Evolutionary conservation across 2,329 filamentous ascomycete genomes (phyloP), one percentile per base, ranked within the genome.

Genomic region (Sclerotinia minor): DNA sequence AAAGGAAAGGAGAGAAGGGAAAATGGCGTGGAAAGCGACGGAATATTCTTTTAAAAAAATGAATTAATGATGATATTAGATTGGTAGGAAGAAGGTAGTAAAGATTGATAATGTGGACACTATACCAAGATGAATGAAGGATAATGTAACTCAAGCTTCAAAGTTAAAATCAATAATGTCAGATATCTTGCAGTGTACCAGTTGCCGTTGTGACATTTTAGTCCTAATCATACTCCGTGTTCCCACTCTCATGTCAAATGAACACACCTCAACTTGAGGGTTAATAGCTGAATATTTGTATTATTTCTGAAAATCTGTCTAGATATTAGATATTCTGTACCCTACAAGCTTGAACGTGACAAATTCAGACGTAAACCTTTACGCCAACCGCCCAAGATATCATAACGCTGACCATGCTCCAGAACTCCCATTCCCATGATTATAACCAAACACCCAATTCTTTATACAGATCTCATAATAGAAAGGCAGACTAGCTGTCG

Each of bases 361-460:
- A 50, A 50, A 50, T 26, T 7, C 21, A 50, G 45, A 63, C 29
- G 2, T 24, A 26, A 38, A 41, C 32, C 32, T n/a, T n/a, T 57
- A 3, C 53, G 32, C 15, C 45, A 38, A 38, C 9, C 7, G n/a
- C 32, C 47, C 7, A 26, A 63, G 59, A 50, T 63, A 24, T 50
- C 58, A 49, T 61, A 38, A 24, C 21, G 29, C 11, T 50, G 32
- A 50, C 59, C 29, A 6, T 38, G 32, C 58, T 24, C 13, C 19
- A n/a, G 26, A 63, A 61, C 59, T 63, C 59, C 59, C 6, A 41
- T 63, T 63, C 47, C 45, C 41, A 50, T 63, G 21, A 41, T 5
- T 32, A 57, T 15, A 24, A 38, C 29, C 29, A 13, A 5, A 52
- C 8, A 2, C n/a, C 45, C 21, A 24, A 50, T 19, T 24, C 2